These are phyloP conservation scores for Elaeis guineensis DNA, from an alignment of 176 grass and related monocot genomes.

Conservation along the genomic window DNA sequence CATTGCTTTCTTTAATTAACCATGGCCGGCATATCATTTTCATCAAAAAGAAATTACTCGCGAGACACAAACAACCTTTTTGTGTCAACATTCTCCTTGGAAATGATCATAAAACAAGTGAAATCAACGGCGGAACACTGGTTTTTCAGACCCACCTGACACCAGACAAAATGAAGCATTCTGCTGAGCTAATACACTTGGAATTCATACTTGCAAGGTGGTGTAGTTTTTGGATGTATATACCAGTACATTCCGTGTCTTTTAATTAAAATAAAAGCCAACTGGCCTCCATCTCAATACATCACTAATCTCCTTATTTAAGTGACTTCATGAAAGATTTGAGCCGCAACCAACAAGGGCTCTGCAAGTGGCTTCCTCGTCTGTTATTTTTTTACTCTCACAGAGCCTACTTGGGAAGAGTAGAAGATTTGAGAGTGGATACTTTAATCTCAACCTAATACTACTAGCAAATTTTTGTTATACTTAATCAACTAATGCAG, in stretches of 20 bases:
- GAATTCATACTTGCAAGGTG: neutral
- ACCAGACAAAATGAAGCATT: constrained; percentile 11
- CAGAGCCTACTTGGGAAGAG: neutral
- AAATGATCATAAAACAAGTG: constrained; percentile 2
- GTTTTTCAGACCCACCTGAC: constrained; percentile 21
- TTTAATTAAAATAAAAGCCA: constrained; percentile 1
- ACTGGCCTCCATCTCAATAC: neutral
- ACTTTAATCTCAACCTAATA: constrained; percentile 7
- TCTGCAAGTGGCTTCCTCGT: constrained; percentile 3
- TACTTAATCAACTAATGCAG: constrained; percentile 2
- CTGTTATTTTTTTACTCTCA: neutral
- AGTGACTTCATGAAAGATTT: constrained; percentile 12
- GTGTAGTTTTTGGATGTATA: neutral
- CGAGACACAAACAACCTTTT: no score
- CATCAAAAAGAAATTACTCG: no score
- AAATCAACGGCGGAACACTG: constrained; percentile 52
- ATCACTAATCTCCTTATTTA: neutral
- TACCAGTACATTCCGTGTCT: neutral
- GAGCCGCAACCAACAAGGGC: neutral
- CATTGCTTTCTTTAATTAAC: no score
- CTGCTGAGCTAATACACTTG: neutral
- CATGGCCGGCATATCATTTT: no score
- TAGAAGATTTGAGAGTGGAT: constrained; percentile 1
- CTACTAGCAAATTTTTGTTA: neutral
- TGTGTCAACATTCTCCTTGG: no score